Evolutionary conservation across 805 yeast species (phyloP), one percentile per base, ranked within the genome.

Genomic region (Citeromyces nyonsensis): DNA sequence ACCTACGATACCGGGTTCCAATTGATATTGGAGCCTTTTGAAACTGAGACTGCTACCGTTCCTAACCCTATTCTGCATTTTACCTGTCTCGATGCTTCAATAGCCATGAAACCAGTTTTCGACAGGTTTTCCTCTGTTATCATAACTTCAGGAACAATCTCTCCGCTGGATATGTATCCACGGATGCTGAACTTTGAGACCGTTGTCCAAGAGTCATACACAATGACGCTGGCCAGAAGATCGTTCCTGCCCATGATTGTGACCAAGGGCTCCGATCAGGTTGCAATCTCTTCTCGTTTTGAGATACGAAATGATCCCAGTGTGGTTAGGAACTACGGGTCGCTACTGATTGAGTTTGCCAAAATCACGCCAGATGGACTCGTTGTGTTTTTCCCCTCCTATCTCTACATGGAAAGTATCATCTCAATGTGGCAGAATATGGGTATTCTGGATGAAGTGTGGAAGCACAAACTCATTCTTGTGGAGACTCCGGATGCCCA

Each of bases 401-500:
- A 91, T 61, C 62, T 91, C 26, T 93, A 91, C 52, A 91, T 91
- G 98, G 99, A 91, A 53, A 81, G 94, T 45, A 91, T 91, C 45
- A 88, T 91, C 28, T 83, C 95, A 2, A 86, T 84, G 82, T 91
- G 99, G 99, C 98, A 91, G 57, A 78, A 77, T 10, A 91, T 91
- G 96, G 97, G 97, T 32, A 86, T 91, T 28, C 56, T 91, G 44
- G 99, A 91, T 51, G 97, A 91, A 53, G 97, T 91, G 7, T 91
- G 98, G 98, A 86, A 91, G 52, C 85, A 91, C 51, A 91, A 91
- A 51, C 62, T 91, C 42, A 88, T 91, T 41, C 59, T 91, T 24
- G 97, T 93, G 10, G 99, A 91, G 51, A 91, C 99, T 0, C 99
- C 99, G 0, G 99, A 91, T 69, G 94, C 96, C 0, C 99, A 91